Conservation (phyloP, 1,284 basidiomycete species). For the Cutaneotrichosporon cavernicola region DNA sequence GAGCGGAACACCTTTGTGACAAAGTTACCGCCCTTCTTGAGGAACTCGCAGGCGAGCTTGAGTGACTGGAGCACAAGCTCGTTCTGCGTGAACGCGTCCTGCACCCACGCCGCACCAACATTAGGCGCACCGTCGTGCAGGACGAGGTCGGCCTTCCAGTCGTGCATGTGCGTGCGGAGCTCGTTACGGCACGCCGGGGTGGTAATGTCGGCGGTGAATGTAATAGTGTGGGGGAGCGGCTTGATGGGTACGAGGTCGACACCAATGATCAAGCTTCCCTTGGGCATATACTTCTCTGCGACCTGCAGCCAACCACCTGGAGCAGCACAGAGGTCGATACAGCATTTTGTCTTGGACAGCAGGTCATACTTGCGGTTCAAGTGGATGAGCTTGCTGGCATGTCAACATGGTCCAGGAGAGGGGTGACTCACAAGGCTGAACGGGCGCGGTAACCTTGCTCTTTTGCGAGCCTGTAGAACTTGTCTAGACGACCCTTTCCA, state of each 20-base stretch:
- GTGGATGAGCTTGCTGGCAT: slow-evolving; percentile 85
- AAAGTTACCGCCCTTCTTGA: slow-evolving; percentile 90
- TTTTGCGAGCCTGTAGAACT: slow-evolving; percentile 76
- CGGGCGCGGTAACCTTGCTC: slow-evolving; percentile 99
- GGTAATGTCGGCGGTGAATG: slow-evolving; percentile 94
- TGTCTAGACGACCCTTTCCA: slow-evolving; percentile 86
- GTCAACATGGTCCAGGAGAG: background rate
- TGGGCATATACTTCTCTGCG: slow-evolving; percentile 96
- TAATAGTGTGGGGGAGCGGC: slow-evolving; percentile 88
- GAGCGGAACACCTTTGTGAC: slow-evolving; percentile 99
- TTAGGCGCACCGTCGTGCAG: slow-evolving; percentile 99
- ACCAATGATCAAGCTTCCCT: slow-evolving; percentile 93
- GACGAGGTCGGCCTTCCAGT: slow-evolving; percentile 99
- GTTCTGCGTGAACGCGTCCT: slow-evolving; percentile 96
- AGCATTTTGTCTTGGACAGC: slow-evolving; percentile 85
- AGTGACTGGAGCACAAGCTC: slow-evolving; percentile 95
- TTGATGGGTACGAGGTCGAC: slow-evolving; percentile 96
- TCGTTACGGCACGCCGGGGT: slow-evolving; percentile 85
- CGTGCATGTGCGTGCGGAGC: slow-evolving; percentile 85
- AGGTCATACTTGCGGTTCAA: slow-evolving; percentile 97
- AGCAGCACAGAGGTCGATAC: slow-evolving; percentile 97
- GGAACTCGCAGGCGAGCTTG: slow-evolving; percentile 94
- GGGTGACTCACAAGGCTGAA: slow-evolving; percentile 72
- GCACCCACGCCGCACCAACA: slow-evolving; percentile 98
- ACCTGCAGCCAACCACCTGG: slow-evolving; percentile 99